Percentiles rank a stretch among this genome's conserved stretches.
Evolutionary conservation across 1,284 basidiomycete species (phyloP).

Genomic region (Puccinia horiana): DNA sequence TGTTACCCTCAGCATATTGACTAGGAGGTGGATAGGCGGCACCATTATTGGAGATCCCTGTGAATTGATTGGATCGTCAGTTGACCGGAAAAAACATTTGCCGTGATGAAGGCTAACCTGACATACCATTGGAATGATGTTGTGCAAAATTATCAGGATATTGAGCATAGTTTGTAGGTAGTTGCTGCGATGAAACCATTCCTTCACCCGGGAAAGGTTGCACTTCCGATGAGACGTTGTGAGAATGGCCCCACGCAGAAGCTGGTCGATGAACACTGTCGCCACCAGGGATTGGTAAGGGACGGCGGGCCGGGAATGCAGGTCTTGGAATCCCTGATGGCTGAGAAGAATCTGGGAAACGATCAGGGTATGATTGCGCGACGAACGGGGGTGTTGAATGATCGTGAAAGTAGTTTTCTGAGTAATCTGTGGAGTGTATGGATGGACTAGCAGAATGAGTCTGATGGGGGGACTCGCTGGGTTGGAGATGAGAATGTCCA

Average conservation of each 20-base stretch:
- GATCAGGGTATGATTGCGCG: conserved; percentile 19
- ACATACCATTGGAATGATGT: not conserved
- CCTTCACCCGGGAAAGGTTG: not conserved
- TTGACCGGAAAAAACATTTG: not conserved
- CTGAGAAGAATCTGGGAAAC: not conserved
- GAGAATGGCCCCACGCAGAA: conserved; percentile 21
- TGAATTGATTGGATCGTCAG: conserved; percentile 7
- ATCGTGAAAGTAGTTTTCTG: conserved; percentile 1
- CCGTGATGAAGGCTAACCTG: not conserved
- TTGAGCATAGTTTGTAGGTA: conserved; percentile 6
- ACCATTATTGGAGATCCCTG: conserved; percentile 5
- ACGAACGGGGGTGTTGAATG: not conserved
- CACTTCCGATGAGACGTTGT: not conserved
- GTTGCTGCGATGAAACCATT: not conserved
- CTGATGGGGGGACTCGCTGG: not conserved
- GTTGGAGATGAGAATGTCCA: conserved; percentile 16
- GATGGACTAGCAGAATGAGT: conserved; percentile 7
- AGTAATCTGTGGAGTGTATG: not conserved
- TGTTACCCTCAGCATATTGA: conserved; percentile 1
- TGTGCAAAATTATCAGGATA: conserved; percentile 3
- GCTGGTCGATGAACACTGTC: conserved; percentile 17
- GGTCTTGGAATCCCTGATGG: conserved; percentile 1
- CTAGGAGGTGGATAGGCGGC: not conserved
- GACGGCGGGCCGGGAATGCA: conserved; percentile 29
- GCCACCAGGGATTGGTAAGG: conserved; percentile 35